Evolutionary conservation across 805 yeast species (phyloP).

Genomic region (Soucietia sequanensis): DNA sequence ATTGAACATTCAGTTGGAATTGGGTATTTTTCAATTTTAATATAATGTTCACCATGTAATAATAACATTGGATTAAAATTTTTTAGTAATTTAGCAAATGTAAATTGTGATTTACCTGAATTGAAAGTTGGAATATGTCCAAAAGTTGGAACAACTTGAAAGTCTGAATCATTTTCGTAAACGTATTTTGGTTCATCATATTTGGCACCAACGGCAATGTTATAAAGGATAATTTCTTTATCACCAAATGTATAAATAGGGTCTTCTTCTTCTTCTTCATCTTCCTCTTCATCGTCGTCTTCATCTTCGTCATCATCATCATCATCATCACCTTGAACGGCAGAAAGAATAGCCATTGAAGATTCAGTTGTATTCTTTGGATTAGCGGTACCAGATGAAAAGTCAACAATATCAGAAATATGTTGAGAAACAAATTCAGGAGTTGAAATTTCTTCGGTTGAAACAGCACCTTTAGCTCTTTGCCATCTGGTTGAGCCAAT

Average conservation of each 20-base stretch:
- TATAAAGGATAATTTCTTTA: slow-evolving; percentile 77
- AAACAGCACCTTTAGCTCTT: slow-evolving; percentile 81
- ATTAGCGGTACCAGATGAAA: slow-evolving; percentile 50
- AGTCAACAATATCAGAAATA: slow-evolving; percentile 68
- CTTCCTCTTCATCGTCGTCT: slow-evolving; percentile 38
- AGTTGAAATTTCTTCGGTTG: slow-evolving; percentile 48
- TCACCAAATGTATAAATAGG: slow-evolving; percentile 58
- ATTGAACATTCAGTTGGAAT: slow-evolving; percentile 70
- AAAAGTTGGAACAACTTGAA: slow-evolving; percentile 84
- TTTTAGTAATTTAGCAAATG: slow-evolving; percentile 62
- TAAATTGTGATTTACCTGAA: slow-evolving; percentile 53
- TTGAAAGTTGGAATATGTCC: slow-evolving; percentile 87
- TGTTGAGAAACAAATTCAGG: slow-evolving; percentile 72
- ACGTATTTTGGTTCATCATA: slow-evolving; percentile 73
- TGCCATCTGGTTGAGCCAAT: slow-evolving; percentile 94
- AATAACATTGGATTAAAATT: slow-evolving; percentile 87
- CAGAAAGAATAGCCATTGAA: slow-evolving; percentile 70
- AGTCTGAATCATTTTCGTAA: slow-evolving; percentile 73
- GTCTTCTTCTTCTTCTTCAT: slow-evolving; percentile 35
- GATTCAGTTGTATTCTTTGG: slow-evolving; percentile 71
- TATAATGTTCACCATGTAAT: slow-evolving; percentile 93
- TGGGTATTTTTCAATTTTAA: slow-evolving; percentile 73
- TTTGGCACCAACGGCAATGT: slow-evolving; percentile 84
- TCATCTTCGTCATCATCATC: slow-evolving; percentile 47
- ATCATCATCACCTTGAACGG: slow-evolving; percentile 53